A percentile compares a stretch with the other conserved stretches of the same genome.
Evolutionary conservation across 179 eudicot species (phyloP).

Genomic region (Beta macrorhiza): DNA sequence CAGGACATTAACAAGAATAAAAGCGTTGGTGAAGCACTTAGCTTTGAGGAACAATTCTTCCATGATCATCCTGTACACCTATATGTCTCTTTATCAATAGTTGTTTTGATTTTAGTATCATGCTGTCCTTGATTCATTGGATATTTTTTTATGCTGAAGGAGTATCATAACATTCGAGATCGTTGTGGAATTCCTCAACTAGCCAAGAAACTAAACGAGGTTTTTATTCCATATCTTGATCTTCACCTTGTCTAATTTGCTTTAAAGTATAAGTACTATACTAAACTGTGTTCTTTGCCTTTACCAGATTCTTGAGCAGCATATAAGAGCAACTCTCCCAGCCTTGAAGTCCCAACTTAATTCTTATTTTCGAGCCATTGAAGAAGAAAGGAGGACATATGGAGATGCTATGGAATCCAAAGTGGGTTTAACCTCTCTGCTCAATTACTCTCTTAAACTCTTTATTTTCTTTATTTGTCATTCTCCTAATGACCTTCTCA

Average conservation of each 20-base stretch:
- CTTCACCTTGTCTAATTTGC: background rate
- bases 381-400: slow-evolving; percentile 23
- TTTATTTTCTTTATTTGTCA: too few relatives aligned
- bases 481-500: too few relatives aligned
- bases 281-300: background rate
- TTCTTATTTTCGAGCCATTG: slow-evolving; percentile 25
- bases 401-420: slow-evolving; percentile 18
- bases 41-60: slow-evolving; percentile 39
- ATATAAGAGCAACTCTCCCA: slow-evolving; percentile 32
- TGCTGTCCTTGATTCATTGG: background rate
- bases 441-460: background rate
- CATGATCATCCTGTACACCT: slow-evolving; percentile 28
- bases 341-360: slow-evolving; percentile 31
- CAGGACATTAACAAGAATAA: slow-evolving; percentile 40
- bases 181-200: slow-evolving; percentile 46
- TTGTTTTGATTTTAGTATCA: background rate
- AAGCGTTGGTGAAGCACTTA: slow-evolving; percentile 35
- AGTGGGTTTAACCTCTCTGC: background rate
- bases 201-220: slow-evolving; percentile 49
- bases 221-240: slow-evolving; percentile 12
- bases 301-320: slow-evolving; percentile 37
- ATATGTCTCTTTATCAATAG: background rate
- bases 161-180: slow-evolving; percentile 34
- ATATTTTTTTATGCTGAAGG: slow-evolving; percentile 27
- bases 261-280: background rate